A percentile compares a stretch with the other conserved stretches of the same genome.
Evolutionary conservation across 2,329 filamentous ascomycete genomes (phyloP).

Genomic region (Phoma sp.): DNA sequence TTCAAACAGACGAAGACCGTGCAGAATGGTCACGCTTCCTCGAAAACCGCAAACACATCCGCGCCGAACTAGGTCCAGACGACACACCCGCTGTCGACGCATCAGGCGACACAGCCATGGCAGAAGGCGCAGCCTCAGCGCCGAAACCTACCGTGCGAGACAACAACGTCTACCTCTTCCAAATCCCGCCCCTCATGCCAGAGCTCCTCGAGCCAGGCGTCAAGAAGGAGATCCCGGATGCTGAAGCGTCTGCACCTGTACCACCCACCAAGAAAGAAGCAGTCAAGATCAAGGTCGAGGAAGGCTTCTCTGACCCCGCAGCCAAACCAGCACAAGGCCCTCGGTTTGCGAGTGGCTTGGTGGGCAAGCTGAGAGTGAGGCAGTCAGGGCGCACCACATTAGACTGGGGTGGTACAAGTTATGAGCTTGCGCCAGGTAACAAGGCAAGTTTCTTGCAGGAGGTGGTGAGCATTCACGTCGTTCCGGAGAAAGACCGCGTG

Average conservation of each 20-base stretch:
- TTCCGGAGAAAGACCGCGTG: constrained; percentile 45
- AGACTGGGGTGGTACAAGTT: constrained; percentile 68
- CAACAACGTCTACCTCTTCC: constrained; percentile 68
- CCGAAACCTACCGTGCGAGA: constrained; percentile 49
- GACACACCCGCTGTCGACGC: constrained; percentile 41
- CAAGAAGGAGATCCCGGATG: constrained; percentile 39
- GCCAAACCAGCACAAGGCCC: constrained; percentile 26
- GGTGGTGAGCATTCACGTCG: constrained; percentile 53
- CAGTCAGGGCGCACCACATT: constrained; percentile 67
- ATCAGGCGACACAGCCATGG: constrained; percentile 53
- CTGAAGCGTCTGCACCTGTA: constrained; percentile 20
- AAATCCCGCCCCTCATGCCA: constrained; percentile 69
- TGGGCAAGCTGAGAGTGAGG: constrained; percentile 69
- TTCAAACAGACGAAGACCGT: constrained; percentile 62
- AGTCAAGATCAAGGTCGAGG: constrained; percentile 42
- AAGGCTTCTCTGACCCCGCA: constrained; percentile 31
- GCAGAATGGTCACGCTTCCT: constrained; percentile 59
- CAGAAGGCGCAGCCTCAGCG: constrained; percentile 24
- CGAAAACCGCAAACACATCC: constrained; percentile 55
- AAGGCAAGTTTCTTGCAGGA: constrained; percentile 68
- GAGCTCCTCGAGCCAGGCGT: constrained; percentile 56
- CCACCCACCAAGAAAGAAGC: constrained; percentile 24
- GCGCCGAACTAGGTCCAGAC: constrained; percentile 56
- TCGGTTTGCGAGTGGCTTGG: constrained; percentile 60
- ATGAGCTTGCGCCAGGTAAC: constrained; percentile 65